These are phyloP conservation scores for Pulicaria dysenterica DNA, from an alignment of 129 eudicot species.

Conservation along the genomic window DNA sequence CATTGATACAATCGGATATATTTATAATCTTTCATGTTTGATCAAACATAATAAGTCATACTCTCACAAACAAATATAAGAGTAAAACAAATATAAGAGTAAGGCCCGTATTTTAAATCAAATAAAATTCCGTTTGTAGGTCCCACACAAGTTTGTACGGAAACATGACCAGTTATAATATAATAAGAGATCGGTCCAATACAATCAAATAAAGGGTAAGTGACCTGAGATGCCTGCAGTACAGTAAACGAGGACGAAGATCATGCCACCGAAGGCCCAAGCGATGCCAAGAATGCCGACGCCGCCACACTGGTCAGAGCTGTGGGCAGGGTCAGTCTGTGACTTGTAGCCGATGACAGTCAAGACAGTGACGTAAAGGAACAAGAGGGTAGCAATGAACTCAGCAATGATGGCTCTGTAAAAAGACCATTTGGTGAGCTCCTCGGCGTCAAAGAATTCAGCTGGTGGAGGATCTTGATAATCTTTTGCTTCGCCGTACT, in stretches of 20 bases:
- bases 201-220: no score
- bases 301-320: conserved; percentile 53
- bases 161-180: no score
- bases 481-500: conserved; percentile 48
- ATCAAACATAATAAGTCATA: no score
- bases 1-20: no score
- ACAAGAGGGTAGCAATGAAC: conserved; percentile 64
- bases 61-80: no score
- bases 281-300: conserved; percentile 83
- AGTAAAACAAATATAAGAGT: no score
- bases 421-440: conserved; percentile 65
- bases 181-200: no score
- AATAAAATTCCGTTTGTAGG: no score
- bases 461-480: conserved; percentile 74
- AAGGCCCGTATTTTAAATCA: no score
- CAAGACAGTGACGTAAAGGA: conserved; percentile 64
- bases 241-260: conserved; percentile 71
- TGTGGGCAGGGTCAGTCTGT: conserved; percentile 42
- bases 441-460: conserved; percentile 49
- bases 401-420: conserved; percentile 71
- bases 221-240: conserved; percentile 61
- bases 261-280: conserved; percentile 91
- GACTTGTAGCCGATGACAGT: conserved; percentile 74
- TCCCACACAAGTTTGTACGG: no score
- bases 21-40: no score